phyloP scores from a whole-genome alignment of 768 basidiomycete genomes.

The Fomitopsis serialis region DNA sequence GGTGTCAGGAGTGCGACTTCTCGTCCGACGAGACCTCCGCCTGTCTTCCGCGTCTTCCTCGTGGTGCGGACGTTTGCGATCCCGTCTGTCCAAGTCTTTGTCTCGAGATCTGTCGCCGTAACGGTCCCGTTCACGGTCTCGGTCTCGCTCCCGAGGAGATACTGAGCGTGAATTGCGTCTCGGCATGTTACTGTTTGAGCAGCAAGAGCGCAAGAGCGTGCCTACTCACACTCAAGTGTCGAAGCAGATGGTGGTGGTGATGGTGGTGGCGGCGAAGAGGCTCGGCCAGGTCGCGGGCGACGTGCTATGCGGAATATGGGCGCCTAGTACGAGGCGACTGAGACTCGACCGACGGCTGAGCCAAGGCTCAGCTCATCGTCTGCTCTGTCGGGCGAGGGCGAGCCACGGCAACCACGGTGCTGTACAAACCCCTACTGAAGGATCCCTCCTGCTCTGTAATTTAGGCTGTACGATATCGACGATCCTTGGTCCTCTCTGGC shows the following conservation, averaged over 20 bases:
- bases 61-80: slow-evolving; percentile 10
- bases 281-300: no score
- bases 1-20: slow-evolving; percentile 27
- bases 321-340: no score
- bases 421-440: no score
- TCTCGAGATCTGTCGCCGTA: slow-evolving; percentile 29
- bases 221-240: neutral
- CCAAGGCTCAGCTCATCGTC: no score
- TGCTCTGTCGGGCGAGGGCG: no score
- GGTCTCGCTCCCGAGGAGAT: slow-evolving; percentile 34
- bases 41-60: slow-evolving; percentile 19
- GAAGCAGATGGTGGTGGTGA: neutral
- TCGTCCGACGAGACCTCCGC: slow-evolving; percentile 18
- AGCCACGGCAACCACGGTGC: no score
- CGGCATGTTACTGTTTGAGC: slow-evolving; percentile 30
- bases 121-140: slow-evolving; percentile 24
- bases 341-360: no score
- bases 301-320: no score
- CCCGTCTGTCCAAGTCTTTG: slow-evolving; percentile 16
- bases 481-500: neutral
- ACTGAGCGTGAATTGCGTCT: slow-evolving; percentile 45
- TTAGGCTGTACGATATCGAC: neutral
- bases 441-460: neutral
- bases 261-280: neutral
- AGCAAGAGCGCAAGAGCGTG: neutral